A percentile compares a stretch with the other conserved stretches of the same genome.
Evolutionary conservation across 1,284 basidiomycete species (phyloP).

Genomic region (Porodaedalea pini): DNA sequence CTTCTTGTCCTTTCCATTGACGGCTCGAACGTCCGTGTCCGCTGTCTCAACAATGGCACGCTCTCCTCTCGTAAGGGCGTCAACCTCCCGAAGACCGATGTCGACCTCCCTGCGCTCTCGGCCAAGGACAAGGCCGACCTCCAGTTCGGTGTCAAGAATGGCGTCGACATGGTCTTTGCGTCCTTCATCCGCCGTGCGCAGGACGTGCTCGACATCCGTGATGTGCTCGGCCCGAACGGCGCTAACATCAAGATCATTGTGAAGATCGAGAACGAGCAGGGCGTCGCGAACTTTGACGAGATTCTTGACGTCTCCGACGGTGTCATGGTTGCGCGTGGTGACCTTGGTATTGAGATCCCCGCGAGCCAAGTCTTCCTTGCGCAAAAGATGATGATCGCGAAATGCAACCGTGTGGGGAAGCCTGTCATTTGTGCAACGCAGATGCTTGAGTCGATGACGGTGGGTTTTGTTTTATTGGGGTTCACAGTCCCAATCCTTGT

Average conservation of each 20-base stretch:
- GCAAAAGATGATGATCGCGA: conserved; percentile 99
- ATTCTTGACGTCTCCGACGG: conserved; percentile 91
- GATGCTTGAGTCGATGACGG: conserved; percentile 99
- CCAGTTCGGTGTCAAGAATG: conserved; percentile 93
- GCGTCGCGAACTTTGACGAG: conserved; percentile 96
- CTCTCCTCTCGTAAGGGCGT: conserved; percentile 98
- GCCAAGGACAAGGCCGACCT: conserved; percentile 98
- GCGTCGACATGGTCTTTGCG: conserved; percentile 98
- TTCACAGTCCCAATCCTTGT: conserved; percentile 2
- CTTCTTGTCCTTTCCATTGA: conserved; percentile 90
- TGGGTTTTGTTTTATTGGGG: conserved; percentile 37
- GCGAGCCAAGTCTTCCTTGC: conserved; percentile 97
- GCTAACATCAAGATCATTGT: conserved; percentile 96
- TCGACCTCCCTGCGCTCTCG: conserved; percentile 96
- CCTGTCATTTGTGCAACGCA: conserved; percentile 99
- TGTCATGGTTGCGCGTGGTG: conserved; percentile 98
- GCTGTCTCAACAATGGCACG: conserved; percentile 88
- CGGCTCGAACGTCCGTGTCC: conserved; percentile 77
- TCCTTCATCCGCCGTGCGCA: conserved; percentile 94
- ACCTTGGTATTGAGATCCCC: conserved; percentile 97
- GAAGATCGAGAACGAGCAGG: conserved; percentile 99
- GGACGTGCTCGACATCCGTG: conserved; percentile 89
- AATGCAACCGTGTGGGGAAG: conserved; percentile 96
- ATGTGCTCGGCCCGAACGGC: conserved; percentile 87
- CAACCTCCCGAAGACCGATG: conserved; percentile 97